A percentile compares a stretch with the other conserved stretches of the same genome.
Evolutionary conservation across 176 grass and related monocot species (phyloP).

Genomic region (Hyparrhenia diplandra): DNA sequence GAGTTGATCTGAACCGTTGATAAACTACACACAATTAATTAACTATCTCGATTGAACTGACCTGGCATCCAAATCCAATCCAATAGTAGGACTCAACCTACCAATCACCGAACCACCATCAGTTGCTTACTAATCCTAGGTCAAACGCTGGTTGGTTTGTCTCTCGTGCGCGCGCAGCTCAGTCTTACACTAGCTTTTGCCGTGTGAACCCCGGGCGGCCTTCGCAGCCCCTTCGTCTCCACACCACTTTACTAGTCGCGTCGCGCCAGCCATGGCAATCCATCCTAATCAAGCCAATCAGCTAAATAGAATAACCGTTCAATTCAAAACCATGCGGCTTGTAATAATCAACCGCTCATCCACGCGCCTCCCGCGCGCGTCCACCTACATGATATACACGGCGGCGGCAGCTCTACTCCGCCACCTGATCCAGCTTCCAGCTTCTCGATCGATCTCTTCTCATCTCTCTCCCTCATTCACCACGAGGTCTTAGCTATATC

Average conservation of each 20-base stretch:
- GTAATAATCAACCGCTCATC: not conserved
- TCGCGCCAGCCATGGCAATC: not conserved
- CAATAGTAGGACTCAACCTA: not conserved
- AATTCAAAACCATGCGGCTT: slow-evolving; percentile 20
- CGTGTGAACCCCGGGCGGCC: slow-evolving; percentile 11
- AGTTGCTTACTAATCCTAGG: not conserved
- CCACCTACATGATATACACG: not conserved
- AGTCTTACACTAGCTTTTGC: not conserved
- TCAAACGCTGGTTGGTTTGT: not conserved
- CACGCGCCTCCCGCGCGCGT: slow-evolving; percentile 14
- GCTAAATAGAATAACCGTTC: not conserved
- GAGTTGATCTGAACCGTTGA: not conserved
- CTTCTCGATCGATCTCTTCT: not conserved
- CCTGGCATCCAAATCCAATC: too few species aligned
- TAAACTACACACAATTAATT: not conserved
- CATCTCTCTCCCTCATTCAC: not conserved
- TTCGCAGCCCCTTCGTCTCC: slow-evolving; percentile 26
- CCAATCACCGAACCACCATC: not conserved
- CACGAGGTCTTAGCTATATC: not conserved
- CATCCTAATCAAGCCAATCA: not conserved
- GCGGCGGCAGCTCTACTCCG: not conserved
- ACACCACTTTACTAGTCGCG: not conserved
- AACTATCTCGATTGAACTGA: too few species aligned
- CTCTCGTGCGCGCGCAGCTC: not conserved
- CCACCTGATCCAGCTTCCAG: not conserved